Conservation (phyloP, 2,329 filamentous ascomycete genomes). For the Diaporthe caulivora region DNA sequence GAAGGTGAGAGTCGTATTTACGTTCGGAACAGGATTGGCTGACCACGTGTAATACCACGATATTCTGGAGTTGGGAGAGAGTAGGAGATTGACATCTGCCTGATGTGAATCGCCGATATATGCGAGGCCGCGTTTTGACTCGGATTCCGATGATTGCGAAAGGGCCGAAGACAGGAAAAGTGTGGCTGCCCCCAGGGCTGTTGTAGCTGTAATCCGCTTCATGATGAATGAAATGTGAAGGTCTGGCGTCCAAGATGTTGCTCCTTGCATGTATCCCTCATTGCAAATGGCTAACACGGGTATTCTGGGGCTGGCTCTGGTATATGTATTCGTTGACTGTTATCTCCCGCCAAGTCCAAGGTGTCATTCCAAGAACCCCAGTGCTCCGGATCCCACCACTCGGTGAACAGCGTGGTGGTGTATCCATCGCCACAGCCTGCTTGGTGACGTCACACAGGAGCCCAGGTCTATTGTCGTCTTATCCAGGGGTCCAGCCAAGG, state of each 20-base stretch:
- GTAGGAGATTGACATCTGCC: conserved; percentile 51
- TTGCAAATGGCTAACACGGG: too few species aligned
- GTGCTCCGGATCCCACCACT: conserved; percentile 16
- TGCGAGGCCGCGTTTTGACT: conserved; percentile 47
- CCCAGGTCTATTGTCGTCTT: conserved; percentile 19
- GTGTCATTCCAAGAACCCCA: conserved; percentile 20
- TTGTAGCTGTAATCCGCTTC: conserved; percentile 16
- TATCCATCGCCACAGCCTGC: conserved; percentile 25
- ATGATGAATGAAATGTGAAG: not conserved
- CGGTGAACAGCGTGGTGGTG: not conserved
- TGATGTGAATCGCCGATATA: conserved; percentile 43
- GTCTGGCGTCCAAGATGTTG: not conserved
- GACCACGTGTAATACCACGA: conserved; percentile 60
- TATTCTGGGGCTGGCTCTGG: not conserved
- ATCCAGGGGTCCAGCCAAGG: conserved; percentile 33
- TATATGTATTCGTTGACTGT: not conserved
- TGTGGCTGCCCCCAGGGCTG: conserved; percentile 15
- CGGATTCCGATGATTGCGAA: conserved; percentile 7
- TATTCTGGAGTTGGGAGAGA: conserved; percentile 53
- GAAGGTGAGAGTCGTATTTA: conserved; percentile 49
- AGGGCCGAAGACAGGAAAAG: not conserved
- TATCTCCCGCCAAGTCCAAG: conserved; percentile 17
- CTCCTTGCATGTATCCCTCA: not conserved
- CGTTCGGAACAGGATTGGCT: conserved; percentile 45
- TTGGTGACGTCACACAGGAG: conserved; percentile 26